Conservation (phyloP, 805 yeast genomes). For the Spathaspora gorwiae region DNA sequence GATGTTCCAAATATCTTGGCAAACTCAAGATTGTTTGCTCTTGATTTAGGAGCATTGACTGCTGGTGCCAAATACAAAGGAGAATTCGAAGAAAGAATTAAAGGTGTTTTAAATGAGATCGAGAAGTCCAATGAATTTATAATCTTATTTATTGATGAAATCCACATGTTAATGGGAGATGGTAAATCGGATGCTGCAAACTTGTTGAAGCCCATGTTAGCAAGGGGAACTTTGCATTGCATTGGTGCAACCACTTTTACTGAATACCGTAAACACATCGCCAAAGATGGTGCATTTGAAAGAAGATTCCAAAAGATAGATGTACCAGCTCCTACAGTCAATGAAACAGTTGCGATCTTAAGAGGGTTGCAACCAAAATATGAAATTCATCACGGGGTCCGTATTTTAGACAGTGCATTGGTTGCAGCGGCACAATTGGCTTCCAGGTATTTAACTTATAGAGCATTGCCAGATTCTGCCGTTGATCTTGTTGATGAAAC, state of each 20-base stretch:
- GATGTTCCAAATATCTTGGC: constrained; percentile 90
- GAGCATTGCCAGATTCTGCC: constrained; percentile 95
- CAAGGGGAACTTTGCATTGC: constrained; percentile 94
- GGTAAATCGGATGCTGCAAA: constrained; percentile 98
- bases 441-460: constrained; percentile 87
- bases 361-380: constrained; percentile 94
- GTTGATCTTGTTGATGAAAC: constrained; percentile 94
- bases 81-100: constrained; percentile 96
- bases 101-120: constrained; percentile 92
- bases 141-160: constrained; percentile 91
- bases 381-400: constrained; percentile 96
- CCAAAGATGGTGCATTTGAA: constrained; percentile 98
- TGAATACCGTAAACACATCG: constrained; percentile 87
- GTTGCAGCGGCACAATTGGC: constrained; percentile 95
- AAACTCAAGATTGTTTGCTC: constrained; percentile 74
- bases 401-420: constrained; percentile 89
- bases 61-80: constrained; percentile 99
- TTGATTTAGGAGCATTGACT: constrained; percentile 92
- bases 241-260: constrained; percentile 97
- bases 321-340: constrained; percentile 87
- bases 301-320: constrained; percentile 97
- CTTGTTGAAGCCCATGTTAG: constrained; percentile 92
- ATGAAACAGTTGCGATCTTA: constrained; percentile 91
- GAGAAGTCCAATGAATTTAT: constrained; percentile 84
- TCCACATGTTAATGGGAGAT: constrained; percentile 99